Evolutionary conservation across 2,329 filamentous ascomycete species (phyloP), one percentile per base, ranked within the genome.

Genomic region (Grosmannia penicillata): DNA sequence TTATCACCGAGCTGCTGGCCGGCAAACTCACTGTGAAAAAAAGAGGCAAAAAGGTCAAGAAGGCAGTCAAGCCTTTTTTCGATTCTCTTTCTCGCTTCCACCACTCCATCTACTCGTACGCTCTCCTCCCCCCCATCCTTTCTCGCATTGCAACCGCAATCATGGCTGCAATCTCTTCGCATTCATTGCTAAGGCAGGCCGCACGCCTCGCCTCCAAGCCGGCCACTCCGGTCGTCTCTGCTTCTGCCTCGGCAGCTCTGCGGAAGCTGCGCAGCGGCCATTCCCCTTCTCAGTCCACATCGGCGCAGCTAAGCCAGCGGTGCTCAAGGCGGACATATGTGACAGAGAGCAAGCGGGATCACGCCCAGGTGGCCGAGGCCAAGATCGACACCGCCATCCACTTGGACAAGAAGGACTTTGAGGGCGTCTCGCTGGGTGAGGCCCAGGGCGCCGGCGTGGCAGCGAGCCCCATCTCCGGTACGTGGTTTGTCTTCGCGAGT

Each of bases 341-440:
- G 46, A 82, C 84, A 22, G 80, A 87, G 63, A 80, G 82, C 44
- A 85, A 80, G 65, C 70, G 76, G 47, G 77, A 83, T 50, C 72
- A 75, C 58, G 84, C 85, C 36, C 84, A 86, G 55, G 82, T 94
- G 52, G 82, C 83, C 36, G 83, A 84, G 53, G 79, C 41, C 40
- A 78, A 75, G 50, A 63, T 85, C 41, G 85, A 94, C 52, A 82
- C 80, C 10, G 78, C 85, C 43, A 87, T 94, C 60, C 82, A 82
- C 57, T 68, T 86, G 43, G 85, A 94, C 48, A 85, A 89, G 62
- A 82, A 82, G 57, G 77, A 82, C 24, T 91, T 93, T 58, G 74
- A 77, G 44, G 66, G 73, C 47, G 63, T 70, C 15, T 68, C 68
- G 4, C 64, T 76, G 4, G 63, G 63, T 33, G 45, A 43, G 3